A percentile compares a stretch with the other conserved stretches of the same genome.
Conservation (phyloP, 257 asterid species). For the Nicotiana knightiana region DNA sequence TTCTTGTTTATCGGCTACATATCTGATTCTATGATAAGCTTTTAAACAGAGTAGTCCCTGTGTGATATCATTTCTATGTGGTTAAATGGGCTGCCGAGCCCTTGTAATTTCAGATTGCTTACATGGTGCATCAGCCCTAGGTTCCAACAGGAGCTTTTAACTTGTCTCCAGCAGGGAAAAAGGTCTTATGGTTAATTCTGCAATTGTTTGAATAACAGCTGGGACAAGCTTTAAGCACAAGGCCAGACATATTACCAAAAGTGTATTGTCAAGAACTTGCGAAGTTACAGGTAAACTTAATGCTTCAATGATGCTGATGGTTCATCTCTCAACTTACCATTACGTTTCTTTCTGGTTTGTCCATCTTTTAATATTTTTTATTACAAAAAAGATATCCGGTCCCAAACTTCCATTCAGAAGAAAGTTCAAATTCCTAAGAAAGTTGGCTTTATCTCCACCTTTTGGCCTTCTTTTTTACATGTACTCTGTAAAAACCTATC, state of each 20-base stretch:
- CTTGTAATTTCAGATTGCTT: slow-evolving; percentile 5
- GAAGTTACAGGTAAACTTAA: slow-evolving; percentile 63
- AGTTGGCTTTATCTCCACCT: background rate
- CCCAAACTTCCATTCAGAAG: background rate
- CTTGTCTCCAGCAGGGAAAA: slow-evolving; percentile 8
- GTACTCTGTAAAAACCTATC: background rate
- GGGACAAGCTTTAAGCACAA: slow-evolving; percentile 98
- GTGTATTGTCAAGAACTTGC: slow-evolving; percentile 92
- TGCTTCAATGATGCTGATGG: background rate
- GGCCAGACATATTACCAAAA: slow-evolving; percentile 87
- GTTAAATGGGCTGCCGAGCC: background rate
- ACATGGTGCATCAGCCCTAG: slow-evolving; percentile 6
- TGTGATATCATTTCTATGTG: slow-evolving; percentile 8
- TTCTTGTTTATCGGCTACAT: background rate
- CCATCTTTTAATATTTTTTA: slow-evolving; percentile 5
- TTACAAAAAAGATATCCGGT: background rate
- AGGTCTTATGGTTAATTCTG: slow-evolving; percentile 2
- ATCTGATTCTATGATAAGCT: background rate
- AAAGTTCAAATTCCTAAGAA: background rate
- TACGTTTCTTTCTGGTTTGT: background rate
- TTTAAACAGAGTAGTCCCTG: background rate
- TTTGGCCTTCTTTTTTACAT: background rate
- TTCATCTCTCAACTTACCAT: background rate
- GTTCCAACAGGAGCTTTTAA: slow-evolving; percentile 7
- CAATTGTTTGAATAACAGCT: slow-evolving; percentile 52